A percentile compares a stretch with the other conserved stretches of the same genome.
Evolutionary conservation across 2,329 filamentous ascomycete genomes (phyloP).

Genomic region (Xylariaceae sp.): DNA sequence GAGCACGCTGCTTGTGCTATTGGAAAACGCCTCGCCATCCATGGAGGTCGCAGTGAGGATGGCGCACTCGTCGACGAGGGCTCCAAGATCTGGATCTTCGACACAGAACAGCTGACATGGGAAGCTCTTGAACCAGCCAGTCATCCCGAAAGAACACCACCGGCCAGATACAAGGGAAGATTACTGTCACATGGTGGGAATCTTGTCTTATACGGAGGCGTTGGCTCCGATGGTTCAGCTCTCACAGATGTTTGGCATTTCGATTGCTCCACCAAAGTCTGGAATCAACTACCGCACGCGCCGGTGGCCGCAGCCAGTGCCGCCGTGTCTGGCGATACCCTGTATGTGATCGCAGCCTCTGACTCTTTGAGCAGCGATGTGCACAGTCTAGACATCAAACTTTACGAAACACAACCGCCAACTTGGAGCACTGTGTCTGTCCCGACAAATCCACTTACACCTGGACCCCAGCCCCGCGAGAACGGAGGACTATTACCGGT

Average conservation of each 20-base stretch:
- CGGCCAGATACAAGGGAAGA: conserved; percentile 29
- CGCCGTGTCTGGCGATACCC: conserved; percentile 39
- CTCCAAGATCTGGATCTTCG: conserved; percentile 36
- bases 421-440: conserved; percentile 37
- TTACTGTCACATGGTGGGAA: conserved; percentile 41
- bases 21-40: conserved; percentile 31
- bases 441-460: conserved; percentile 34
- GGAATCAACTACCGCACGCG: conserved; percentile 46
- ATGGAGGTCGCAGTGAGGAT: conserved; percentile 32
- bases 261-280: conserved; percentile 43
- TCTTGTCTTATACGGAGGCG: conserved; percentile 48
- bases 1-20: conserved; percentile 35
- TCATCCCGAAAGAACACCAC: conserved; percentile 30
- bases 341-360: conserved; percentile 44
- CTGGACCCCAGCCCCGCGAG: conserved; percentile 39
- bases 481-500: conserved; percentile 43
- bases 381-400: conserved; percentile 33
- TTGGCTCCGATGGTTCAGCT: conserved; percentile 22
- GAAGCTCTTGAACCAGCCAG: conserved; percentile 27
- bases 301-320: conserved; percentile 37
- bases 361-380: conserved; percentile 32
- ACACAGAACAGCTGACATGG: conserved; percentile 35
- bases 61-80: conserved; percentile 31
- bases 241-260: conserved; percentile 49
- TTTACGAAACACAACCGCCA: conserved; percentile 28